Base-by-base conservation (phyloP, 805 yeast species). In the Metschnikowia santaceciliae region DNA sequence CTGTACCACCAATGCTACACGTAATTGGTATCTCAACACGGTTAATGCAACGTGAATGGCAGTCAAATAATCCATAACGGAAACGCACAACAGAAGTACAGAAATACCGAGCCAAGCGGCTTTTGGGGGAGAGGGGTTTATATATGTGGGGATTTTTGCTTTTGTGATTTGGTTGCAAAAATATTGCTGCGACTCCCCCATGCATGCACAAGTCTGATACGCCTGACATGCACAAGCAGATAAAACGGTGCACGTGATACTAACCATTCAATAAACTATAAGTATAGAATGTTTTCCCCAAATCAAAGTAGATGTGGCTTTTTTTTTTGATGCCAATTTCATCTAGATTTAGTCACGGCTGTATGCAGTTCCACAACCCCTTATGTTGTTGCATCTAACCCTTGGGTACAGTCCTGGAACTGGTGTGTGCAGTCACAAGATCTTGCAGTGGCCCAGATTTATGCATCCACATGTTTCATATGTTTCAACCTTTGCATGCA, bases 141-240 rank as follows among this genome's bases (percentile, higher is more conserved):
- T 40, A 19, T 40, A 40, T 40, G 6, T 14, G 7, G 5, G 43
- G 22, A 11, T 17, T 5, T 30, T 30, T 30, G 10, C 32, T 40
- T 40, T 30, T 40, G 43, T 39, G 42, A n/a, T 39, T 20, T 23
- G 42, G 42, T 39, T 39, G 42, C 42, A 39, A 39, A 39, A 20
- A 23, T 39, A 23, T 14, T 39, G 32, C 32, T 39, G 42, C 41
- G 30, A 38, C 30, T 8, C 38, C 11, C 22, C 26, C 41, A 38
- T 38, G 13, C 13, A 23, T 39, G 42, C 14, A 39, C 42, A 23
- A 5, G 22, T 22, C 22, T 8, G 5, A 38, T 20, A 5, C 41
- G 15, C 26, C 41, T 22, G 13, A 23, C 19, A 39, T 23, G 42
- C 42, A 39, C 42, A 39, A 39, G 26, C 26, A 33, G 35, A 37